Evolutionary conservation across 2,329 filamentous ascomycete genomes (phyloP), one percentile per base, ranked within the genome.

Genomic region (Penicillium sp.): DNA sequence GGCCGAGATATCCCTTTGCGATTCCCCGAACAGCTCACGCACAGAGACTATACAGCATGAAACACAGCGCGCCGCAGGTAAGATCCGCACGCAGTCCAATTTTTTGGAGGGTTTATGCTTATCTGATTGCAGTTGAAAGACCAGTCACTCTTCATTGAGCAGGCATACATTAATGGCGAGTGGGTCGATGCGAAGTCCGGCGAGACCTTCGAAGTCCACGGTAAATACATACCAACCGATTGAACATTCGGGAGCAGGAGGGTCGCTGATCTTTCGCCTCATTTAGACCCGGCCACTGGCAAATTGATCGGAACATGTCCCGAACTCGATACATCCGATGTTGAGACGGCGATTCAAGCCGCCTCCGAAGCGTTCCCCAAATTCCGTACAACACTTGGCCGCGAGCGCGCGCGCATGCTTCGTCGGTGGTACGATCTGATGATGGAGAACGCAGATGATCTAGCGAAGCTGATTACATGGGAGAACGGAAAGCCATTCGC

Each of bases 151-250:
- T 80, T 97, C 63, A 96, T 94, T 75, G 81, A 84, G 60, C 80
- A 90, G 66, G 73, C 82, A 63, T 96, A 91, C 66, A 83, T 97
- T 64, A 91, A 98, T 67, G 93, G 93, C 63, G 80, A 95, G 78
- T 98, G 90, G 87, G 80, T 94, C 54, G 78, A 79, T 60, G 87
- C 91, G 60, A 81, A 82, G 64, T 95, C 88, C 1, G 88, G 88
- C 65, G 83, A 94, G 78, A 95, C 88, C 40, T 98, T 97, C 69
- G 84, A 93, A 67, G 87, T 96, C 53, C 77, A 80, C 56, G 85
- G 83, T 84, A 71, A 57, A 64, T 33, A 43, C 24, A 9, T 26
- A 26, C 24, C 24, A 26, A 26, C 19, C 8, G 15, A 32, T 12
- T 21, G 33, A n/a, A 24, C 4, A 12, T n/a, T 9, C 6, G 3